Percentiles rank a stretch among this genome's conserved stretches.
phyloP scores from a whole-genome alignment of 805 yeast species.

The Spathaspora hagerdaliae region DNA sequence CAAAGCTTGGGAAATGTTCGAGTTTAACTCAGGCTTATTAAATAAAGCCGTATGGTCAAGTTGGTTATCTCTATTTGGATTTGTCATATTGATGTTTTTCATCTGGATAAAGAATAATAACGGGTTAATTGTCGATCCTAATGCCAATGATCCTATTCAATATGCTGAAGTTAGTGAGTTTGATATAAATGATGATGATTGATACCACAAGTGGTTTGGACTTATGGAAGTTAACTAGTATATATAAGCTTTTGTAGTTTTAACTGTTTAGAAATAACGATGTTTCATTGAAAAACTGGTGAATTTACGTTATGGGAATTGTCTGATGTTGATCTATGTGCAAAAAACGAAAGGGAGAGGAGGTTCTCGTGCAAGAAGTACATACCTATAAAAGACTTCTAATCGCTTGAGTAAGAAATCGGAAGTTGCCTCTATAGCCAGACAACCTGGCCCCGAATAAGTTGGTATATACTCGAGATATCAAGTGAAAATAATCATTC shows the following conservation, averaged over 20 bases:
- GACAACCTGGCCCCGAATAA: too few species aligned
- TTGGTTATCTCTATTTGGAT: conserved; percentile 8
- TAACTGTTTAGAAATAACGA: neutral
- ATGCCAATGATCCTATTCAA: conserved; percentile 9
- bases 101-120: conserved; percentile 29
- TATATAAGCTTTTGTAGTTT: neutral
- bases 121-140: conserved; percentile 22
- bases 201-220: neutral
- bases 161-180: conserved; percentile 13
- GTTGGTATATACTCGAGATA: too few species aligned
- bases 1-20: neutral
- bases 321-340: too few species aligned
- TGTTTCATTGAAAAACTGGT: too few species aligned
- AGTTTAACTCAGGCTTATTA: neutral
- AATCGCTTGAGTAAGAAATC: too few species aligned
- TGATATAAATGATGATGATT: conserved; percentile 15
- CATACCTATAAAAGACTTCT: too few species aligned
- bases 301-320: too few species aligned
- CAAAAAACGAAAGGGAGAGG: too few species aligned
- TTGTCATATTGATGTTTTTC: conserved; percentile 15
- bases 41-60: conserved; percentile 8
- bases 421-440: too few species aligned
- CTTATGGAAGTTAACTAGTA: neutral
- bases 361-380: too few species aligned
- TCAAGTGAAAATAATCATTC: too few species aligned